Evolutionary conservation across 306 rosid genomes (phyloP).

Genomic region (Vigna hirtella): DNA sequence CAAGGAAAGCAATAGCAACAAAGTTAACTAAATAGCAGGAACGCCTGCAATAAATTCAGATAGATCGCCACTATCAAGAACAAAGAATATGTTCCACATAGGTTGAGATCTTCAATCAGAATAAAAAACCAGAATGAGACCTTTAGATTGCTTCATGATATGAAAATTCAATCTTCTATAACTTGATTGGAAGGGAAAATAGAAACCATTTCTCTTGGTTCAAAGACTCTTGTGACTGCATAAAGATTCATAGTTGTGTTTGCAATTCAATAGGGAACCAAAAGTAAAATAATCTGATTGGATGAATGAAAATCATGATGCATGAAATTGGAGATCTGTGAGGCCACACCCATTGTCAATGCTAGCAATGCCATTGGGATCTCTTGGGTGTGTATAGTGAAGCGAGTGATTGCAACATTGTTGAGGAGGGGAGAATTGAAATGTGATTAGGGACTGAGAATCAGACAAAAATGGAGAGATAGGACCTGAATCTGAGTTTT

Average conservation of each 20-base stretch:
- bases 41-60: not conserved
- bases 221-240: not conserved
- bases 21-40: not conserved
- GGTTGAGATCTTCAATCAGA: not conserved
- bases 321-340: not conserved
- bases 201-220: not conserved
- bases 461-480: not conserved
- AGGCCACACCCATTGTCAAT: not conserved
- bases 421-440: not conserved
- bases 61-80: not conserved
- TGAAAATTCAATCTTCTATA: not conserved
- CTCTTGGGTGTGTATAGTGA: not conserved
- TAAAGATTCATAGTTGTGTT: not conserved
- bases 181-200: not conserved
- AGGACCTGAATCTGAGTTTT: not conserved
- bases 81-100: not conserved
- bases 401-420: not conserved
- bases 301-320: not conserved
- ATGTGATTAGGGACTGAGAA: not conserved
- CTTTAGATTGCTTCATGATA: not conserved
- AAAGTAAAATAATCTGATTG: not conserved
- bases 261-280: not conserved
- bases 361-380: not conserved
- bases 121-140: not conserved
- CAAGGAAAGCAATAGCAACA: not conserved